These are phyloP conservation scores for Penicillium diatomitis DNA, from an alignment of 495 filamentous ascomycete species.

Conservation along the genomic window DNA sequence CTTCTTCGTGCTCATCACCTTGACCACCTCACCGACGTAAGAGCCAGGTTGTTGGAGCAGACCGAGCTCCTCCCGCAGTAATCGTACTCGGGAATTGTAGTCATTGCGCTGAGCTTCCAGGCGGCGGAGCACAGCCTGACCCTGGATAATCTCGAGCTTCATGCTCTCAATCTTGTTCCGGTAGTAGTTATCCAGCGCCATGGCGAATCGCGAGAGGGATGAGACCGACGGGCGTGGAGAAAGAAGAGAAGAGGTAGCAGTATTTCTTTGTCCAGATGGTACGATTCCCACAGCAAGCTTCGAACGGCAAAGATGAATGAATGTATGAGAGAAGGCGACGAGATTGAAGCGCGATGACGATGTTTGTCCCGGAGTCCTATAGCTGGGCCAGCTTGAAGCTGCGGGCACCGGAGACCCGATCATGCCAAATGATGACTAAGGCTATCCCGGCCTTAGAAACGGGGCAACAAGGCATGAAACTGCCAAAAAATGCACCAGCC, in stretches of 20 bases:
- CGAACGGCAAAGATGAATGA: too few relatives aligned
- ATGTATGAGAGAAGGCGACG: too few relatives aligned
- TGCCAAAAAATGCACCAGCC: constrained; percentile 2
- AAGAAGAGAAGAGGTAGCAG: constrained; percentile 4
- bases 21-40: constrained; percentile 97
- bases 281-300: too few relatives aligned
- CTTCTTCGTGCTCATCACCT: constrained; percentile 99
- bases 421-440: constrained; percentile 7
- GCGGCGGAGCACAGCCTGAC: constrained; percentile 86
- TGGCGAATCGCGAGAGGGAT: constrained; percentile 34
- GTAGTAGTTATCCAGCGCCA: constrained; percentile 99
- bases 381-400: constrained; percentile 17
- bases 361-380: constrained; percentile 2
- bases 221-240: constrained; percentile 15
- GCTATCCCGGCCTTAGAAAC: neutral
- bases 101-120: constrained; percentile 98
- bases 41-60: constrained; percentile 95
- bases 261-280: neutral
- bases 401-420: neutral
- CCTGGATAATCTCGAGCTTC: constrained; percentile 99
- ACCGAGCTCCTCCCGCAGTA: constrained; percentile 92
- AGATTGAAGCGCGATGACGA: constrained; percentile 1
- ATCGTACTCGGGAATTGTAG: constrained; percentile 94
- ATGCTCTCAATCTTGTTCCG: constrained; percentile 99
- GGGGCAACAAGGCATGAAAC: neutral